These are phyloP conservation scores for Dichotomocladium elegans DNA, from an alignment of 371 early-diverging fungal species.

Conservation along the genomic window DNA sequence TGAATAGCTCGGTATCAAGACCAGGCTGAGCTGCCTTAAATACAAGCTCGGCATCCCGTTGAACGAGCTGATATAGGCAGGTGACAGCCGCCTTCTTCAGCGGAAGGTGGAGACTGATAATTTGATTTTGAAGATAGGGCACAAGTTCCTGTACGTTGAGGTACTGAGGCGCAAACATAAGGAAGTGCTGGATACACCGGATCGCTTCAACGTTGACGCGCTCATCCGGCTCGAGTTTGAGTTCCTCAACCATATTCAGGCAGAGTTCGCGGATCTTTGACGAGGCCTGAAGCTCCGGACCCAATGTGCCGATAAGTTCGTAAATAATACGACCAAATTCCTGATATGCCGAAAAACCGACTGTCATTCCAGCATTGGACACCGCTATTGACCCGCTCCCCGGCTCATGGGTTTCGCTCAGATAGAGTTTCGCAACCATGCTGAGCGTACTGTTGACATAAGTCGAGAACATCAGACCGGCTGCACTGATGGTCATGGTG, in stretches of 20 bases:
- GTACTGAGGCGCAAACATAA: conserved; percentile 82
- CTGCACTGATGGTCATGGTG: conserved; percentile 81
- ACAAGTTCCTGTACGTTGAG: conserved; percentile 67
- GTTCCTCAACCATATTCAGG: conserved; percentile 71
- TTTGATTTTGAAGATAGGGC: conserved; percentile 74
- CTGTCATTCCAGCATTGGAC: conserved; percentile 59
- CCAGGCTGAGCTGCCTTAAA: conserved; percentile 64
- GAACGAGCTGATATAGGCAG: conserved; percentile 84
- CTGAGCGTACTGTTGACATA: conserved; percentile 86
- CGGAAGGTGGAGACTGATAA: conserved; percentile 62
- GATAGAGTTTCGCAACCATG: conserved; percentile 77
- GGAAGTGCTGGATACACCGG: conserved; percentile 83
- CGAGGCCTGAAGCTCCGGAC: conserved; percentile 85
- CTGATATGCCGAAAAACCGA: conserved; percentile 62
- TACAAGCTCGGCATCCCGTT: conserved; percentile 72
- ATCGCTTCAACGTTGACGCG: conserved; percentile 85
- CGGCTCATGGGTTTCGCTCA: conserved; percentile 86
- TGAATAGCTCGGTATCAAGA: conserved; percentile 80
- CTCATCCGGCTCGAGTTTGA: conserved; percentile 75
- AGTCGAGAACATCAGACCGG: conserved; percentile 88
- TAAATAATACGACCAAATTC: conserved; percentile 86
- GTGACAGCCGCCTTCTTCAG: conserved; percentile 79
- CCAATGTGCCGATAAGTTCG: conserved; percentile 85
- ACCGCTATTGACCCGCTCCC: conserved; percentile 60
- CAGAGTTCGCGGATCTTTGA: conserved; percentile 73